phyloP scores from a whole-genome alignment of 2,329 filamentous ascomycete species.

The Fusarium incarnatum region DNA sequence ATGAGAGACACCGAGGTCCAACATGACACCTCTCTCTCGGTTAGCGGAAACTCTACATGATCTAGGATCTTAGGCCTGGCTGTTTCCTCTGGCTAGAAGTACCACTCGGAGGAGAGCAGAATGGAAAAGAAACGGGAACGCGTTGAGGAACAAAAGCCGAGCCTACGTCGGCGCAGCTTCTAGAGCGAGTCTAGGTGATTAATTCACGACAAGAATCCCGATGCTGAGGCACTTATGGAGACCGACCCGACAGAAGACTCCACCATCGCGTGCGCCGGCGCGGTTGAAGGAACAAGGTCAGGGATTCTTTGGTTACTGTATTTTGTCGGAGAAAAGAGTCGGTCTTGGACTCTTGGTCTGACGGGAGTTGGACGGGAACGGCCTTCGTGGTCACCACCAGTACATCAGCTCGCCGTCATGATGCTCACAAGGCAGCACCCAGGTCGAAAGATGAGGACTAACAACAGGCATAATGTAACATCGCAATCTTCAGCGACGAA shows the following conservation, averaged over 20 bases:
- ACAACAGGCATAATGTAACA: conserved; percentile 20
- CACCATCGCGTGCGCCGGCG: conserved; percentile 43
- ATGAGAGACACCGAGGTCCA: conserved; percentile 23
- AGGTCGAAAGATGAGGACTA: conserved; percentile 8
- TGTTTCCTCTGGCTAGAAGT: conserved; percentile 1
- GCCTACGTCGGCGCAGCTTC: conserved; percentile 17
- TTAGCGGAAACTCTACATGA: conserved; percentile 8
- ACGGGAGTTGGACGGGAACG: conserved; percentile 8
- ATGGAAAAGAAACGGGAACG: conserved; percentile 28
- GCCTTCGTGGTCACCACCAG: background rate
- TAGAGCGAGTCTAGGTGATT: conserved; percentile 25
- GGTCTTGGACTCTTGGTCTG: background rate
- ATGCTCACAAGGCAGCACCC: conserved; percentile 7
- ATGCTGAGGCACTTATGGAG: conserved; percentile 40
- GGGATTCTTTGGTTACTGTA: conserved; percentile 19
- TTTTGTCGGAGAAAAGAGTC: conserved; percentile 4
- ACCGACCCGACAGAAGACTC: conserved; percentile 32
- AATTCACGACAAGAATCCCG: conserved; percentile 22
- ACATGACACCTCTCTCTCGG: conserved; percentile 6
- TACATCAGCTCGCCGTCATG: conserved; percentile 1
- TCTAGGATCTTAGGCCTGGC: background rate
- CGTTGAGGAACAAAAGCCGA: conserved; percentile 1
- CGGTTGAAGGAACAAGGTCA: conserved; percentile 21
- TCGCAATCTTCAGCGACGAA: conserved; percentile 29
- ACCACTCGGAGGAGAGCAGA: background rate